These are phyloP conservation scores for Brassica carinata DNA, from an alignment of 345 rosid species.

Conservation along the genomic window DNA sequence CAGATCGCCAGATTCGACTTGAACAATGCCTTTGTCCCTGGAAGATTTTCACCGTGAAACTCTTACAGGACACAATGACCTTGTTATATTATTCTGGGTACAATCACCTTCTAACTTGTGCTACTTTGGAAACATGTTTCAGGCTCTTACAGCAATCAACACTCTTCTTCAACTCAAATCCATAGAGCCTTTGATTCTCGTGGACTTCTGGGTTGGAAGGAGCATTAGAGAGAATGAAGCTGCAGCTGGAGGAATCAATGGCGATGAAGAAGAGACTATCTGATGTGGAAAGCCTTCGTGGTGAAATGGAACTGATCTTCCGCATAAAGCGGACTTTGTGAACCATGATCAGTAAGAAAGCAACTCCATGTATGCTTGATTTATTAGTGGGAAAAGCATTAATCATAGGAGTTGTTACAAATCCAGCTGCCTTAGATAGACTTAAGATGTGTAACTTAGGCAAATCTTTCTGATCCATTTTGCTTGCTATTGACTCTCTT, in stretches of 20 bases:
- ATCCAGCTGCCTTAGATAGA: too few species aligned
- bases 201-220: constrained; percentile 68
- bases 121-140: constrained; percentile 25
- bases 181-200: constrained; percentile 57
- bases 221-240: constrained; percentile 69
- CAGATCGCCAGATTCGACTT: constrained; percentile 73
- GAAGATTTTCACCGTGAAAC: constrained; percentile 62
- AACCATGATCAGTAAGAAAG: too few species aligned
- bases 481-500: too few species aligned
- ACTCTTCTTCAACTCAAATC: constrained; percentile 68
- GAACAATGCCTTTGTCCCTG: constrained; percentile 69
- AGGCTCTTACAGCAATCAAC: constrained; percentile 82
- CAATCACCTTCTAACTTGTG: background rate
- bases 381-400: too few species aligned
- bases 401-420: too few species aligned
- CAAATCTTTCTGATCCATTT: too few species aligned
- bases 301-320: constrained; percentile 68
- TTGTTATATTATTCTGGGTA: background rate
- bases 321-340: constrained; percentile 57
- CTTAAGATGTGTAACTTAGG: too few species aligned
- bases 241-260: constrained; percentile 61
- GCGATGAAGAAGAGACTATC: constrained; percentile 71
- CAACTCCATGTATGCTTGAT: too few species aligned
- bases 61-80: background rate
- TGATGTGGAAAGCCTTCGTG: constrained; percentile 71